Percentiles rank a stretch among this genome's conserved stretches.
Evolutionary conservation across 2,329 filamentous ascomycete species (phyloP).

Genomic region (Diaporthe helianthi): DNA sequence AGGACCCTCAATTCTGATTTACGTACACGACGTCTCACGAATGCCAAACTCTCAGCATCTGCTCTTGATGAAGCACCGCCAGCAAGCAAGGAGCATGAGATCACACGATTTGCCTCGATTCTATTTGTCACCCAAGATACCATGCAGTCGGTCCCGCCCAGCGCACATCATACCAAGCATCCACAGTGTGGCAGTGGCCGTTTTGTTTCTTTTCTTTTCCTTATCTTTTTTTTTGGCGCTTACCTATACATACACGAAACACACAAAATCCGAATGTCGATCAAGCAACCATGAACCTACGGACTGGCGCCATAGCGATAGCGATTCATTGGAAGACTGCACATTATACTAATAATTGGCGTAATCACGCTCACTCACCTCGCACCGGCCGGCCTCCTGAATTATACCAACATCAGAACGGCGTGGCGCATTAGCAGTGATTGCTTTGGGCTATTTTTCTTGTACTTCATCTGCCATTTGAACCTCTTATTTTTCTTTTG

Average conservation of each 20-base stretch:
- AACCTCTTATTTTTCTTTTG: slow-evolving; percentile 12
- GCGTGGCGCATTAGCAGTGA: slow-evolving; percentile 23
- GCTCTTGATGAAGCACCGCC: background rate
- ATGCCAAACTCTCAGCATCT: slow-evolving; percentile 2
- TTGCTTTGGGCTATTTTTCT: background rate
- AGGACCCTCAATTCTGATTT: slow-evolving; percentile 58
- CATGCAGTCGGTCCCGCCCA: slow-evolving; percentile 13
- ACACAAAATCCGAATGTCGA: background rate
- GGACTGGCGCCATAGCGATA: slow-evolving; percentile 17
- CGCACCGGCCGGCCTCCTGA: background rate
- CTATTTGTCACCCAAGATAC: slow-evolving; percentile 23
- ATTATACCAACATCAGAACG: slow-evolving; percentile 20
- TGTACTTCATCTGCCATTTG: background rate
- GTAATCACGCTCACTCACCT: slow-evolving; percentile 30
- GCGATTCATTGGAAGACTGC: background rate
- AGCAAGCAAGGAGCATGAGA: slow-evolving; percentile 15
- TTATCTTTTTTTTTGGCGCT: background rate
- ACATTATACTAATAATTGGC: slow-evolving; percentile 17
- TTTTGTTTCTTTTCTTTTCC: too few relatives aligned
- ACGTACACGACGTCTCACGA: background rate
- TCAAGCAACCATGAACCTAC: background rate
- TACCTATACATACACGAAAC: background rate
- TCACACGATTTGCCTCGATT: background rate
- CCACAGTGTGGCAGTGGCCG: background rate
- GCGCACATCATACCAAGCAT: slow-evolving; percentile 7